Evolutionary conservation across 805 yeast genomes (phyloP), one percentile per base, ranked within the genome.

Genomic region (Pichia sporocuriosa): DNA sequence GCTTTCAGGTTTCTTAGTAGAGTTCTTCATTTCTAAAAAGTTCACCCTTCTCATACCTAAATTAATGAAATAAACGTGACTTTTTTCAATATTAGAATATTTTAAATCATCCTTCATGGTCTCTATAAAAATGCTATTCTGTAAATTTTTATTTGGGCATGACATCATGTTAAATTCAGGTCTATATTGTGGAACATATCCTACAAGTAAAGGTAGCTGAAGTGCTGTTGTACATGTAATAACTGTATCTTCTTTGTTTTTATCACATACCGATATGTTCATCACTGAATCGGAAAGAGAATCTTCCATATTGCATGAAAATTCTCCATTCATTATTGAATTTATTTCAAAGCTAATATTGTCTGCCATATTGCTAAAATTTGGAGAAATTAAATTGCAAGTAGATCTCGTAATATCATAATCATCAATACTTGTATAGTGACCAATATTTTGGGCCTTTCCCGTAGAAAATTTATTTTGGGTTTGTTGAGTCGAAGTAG

Each of bases 131-230:
- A 64, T 68, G 6, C 58, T 54, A 45, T 74, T 79, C 26, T 72
- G 56, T 7, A 40, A 11, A 44, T 67, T 66, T 17, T 68, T 63
- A 37, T 63, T 59, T 0, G 78, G 74, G 48, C 80, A 75, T 24
- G 77, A 66, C 61, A 72, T 75, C 22, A 75, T 46, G 12, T 62
- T 56, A 49, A 69, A 75, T 48, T 75, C 80, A 0, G 78, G 74
- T 32, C 77, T 55, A 47, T 66, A 75, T 44, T 72, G 75, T 22
- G 73, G 75, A 4, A 68, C 57, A 49, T 68, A 75, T 5, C 67
- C 67, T 1, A 52, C 53, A 30, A 59, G 27, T 12, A 52, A 28
- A 10, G 63, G 65, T n/a, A 60, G 39, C 10, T 41, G 35, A n/a
- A 37, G 42, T 12, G 38, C 44, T 4, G 45, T 39, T 1, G 26